Conservation (phyloP, 306 rosid species). For the Trifolium fragiferum region DNA sequence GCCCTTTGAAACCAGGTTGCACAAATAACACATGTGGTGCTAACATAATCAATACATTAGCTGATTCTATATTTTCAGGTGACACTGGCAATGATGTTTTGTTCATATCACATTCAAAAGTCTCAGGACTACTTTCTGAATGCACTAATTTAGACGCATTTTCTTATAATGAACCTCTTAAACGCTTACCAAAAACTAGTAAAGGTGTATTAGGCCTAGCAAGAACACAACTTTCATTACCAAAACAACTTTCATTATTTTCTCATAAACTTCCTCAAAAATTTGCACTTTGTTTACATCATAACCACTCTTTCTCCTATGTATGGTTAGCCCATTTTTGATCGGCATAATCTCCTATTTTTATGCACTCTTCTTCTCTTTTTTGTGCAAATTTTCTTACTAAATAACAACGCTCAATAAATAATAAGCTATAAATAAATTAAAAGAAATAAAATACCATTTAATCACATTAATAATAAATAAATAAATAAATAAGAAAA, state of each 20-base stretch:
- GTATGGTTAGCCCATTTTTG: no score
- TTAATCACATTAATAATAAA: no score
- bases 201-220: slow-evolving; percentile 50
- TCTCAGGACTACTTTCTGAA: background rate
- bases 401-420: no score
- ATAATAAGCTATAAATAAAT: no score
- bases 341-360: no score
- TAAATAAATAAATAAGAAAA: no score
- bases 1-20: slow-evolving; percentile 42
- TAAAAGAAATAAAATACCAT: no score
- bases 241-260: slow-evolving; percentile 20
- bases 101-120: background rate
- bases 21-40: slow-evolving; percentile 38
- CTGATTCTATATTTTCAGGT: background rate
- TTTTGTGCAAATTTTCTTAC: no score
- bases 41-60: background rate
- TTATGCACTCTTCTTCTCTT: no score
- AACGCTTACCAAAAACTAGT: background rate
- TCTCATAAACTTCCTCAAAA: slow-evolving; percentile 28
- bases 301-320: no score
- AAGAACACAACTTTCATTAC: slow-evolving; percentile 32
- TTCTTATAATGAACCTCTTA: background rate
- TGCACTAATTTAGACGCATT: background rate
- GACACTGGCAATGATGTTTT: slow-evolving; percentile 27
- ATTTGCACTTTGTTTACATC: slow-evolving; percentile 47